A percentile compares a stretch with the other conserved stretches of the same genome.
These are phyloP conservation scores for Colletotrichum aenigma DNA, from an alignment of 2,329 filamentous ascomycete genomes.

Conservation along the genomic window DNA sequence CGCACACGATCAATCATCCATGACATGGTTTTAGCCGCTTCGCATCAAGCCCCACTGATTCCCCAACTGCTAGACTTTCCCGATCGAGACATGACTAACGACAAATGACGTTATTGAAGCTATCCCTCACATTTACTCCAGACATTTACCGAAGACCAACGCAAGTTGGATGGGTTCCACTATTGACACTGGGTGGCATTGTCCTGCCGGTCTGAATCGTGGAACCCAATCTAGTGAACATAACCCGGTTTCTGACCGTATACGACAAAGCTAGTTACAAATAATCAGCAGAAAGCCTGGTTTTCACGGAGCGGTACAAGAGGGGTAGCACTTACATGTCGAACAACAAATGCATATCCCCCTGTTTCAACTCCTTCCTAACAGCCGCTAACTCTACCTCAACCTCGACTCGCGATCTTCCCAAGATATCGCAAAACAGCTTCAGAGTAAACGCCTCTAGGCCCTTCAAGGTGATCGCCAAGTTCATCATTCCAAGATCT, in stretches of 20 bases:
- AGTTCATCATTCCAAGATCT: not conserved
- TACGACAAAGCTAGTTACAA: not conserved
- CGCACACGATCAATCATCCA: not conserved
- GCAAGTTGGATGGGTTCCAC: not conserved
- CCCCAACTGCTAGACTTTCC: not conserved
- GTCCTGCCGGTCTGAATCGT: not conserved
- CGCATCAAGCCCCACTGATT: not conserved
- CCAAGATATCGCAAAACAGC: not conserved
- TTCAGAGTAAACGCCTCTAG: not conserved
- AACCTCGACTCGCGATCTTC: not conserved
- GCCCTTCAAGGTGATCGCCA: not conserved
- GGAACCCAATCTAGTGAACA: not conserved
- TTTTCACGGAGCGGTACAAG: not conserved
- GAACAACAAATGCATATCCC: not conserved
- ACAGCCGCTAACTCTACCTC: not conserved
- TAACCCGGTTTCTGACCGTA: not conserved
- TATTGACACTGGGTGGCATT: accelerated
- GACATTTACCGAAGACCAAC: not conserved
- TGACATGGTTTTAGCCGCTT: not conserved
- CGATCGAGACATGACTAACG: not conserved
- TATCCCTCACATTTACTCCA: not conserved
- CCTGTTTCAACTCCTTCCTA: not conserved
- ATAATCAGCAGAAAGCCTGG: not conserved
- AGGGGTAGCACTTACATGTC: not conserved
- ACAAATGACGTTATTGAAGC: not conserved